Percentiles rank a stretch among this genome's conserved stretches.
Conservation (phyloP, 2,329 filamentous ascomycete species). For the Aspergillus calidoustus region DNA sequence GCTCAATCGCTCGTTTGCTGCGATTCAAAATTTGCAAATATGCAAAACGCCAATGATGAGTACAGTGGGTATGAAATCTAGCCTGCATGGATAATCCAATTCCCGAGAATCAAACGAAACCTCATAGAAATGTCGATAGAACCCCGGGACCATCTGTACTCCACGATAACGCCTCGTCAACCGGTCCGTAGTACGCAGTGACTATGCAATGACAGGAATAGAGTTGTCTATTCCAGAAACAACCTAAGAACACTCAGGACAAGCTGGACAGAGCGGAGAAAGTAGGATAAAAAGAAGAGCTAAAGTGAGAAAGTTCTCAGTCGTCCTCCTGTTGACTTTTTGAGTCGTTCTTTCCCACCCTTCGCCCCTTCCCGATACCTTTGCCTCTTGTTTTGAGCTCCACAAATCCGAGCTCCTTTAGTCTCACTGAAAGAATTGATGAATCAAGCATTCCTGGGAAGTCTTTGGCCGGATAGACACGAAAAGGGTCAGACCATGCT, state of each 20-base stretch:
- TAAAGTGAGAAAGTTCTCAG: background rate
- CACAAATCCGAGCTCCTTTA: slow-evolving; percentile 47
- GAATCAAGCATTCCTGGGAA: slow-evolving; percentile 51
- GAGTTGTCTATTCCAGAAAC: background rate
- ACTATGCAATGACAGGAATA: background rate
- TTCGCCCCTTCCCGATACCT: slow-evolving; percentile 40
- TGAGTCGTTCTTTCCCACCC: slow-evolving; percentile 11
- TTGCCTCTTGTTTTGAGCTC: slow-evolving; percentile 48
- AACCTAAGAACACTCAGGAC: background rate
- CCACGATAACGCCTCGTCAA: background rate
- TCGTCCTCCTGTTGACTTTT: background rate
- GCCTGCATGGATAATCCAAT: background rate
- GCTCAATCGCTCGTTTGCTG: background rate
- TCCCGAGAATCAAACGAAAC: background rate
- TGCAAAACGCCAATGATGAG: background rate
- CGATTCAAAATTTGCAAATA: no score
- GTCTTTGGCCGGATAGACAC: slow-evolving; percentile 49
- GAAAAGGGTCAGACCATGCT: slow-evolving; percentile 47
- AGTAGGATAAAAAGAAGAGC: background rate
- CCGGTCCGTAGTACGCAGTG: background rate
- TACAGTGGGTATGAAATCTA: background rate
- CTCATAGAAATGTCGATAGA: background rate
- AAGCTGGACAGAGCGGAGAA: background rate
- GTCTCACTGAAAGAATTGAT: slow-evolving; percentile 41
- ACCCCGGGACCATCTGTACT: background rate